Evolutionary conservation across 1,284 basidiomycete genomes (phyloP), one percentile per base, ranked within the genome.

Genomic region (Moniliella sp.): DNA sequence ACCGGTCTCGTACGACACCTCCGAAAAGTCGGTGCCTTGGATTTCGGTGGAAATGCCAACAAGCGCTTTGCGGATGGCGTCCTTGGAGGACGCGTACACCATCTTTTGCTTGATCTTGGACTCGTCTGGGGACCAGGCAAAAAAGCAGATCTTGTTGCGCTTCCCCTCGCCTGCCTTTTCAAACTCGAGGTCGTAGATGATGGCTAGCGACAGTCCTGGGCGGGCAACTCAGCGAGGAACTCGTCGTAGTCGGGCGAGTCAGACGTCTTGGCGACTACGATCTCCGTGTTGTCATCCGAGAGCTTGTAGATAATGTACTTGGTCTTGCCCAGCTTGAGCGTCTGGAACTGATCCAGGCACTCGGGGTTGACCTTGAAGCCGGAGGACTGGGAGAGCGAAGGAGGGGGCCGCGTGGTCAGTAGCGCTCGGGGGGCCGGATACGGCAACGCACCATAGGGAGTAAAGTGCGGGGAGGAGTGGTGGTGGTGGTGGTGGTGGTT

Each of bases 71-170:
- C 74, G 73, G 37, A 97, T 65, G 8, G 76, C 79, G 27, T 86
- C 80, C 64, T 77, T 81, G 44, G 88, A 94, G 15, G 83, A 77
- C 26, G 88, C 78, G 64, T 73, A 81, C 50, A 93, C 58, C 86
- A 97, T 94, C 77, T 91, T 94, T 58, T 72, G 66, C 67, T 77
- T 86, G 64, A 91, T 70, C 67, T 74, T 78, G 32, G 83, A 74
- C 26, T 67, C 66, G 58, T 91, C 84, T 40, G 88, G 88, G 15
- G 76, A 23, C 72, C 88, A 97, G 37, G 74, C 72, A 64, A 73
- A 62, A 62, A 94, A 93, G 52, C 68, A 67, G 47, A 94, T 70
- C 70, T 93, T 94, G 71, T 78, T 88, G 62, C 86, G 71, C 65
- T 72, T 76, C 39, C 78, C 79, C 42, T 67, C 69, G 31, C 68